Conservation (phyloP, 2,329 filamentous ascomycete species). For the Colletotrichum scovillei region DNA sequence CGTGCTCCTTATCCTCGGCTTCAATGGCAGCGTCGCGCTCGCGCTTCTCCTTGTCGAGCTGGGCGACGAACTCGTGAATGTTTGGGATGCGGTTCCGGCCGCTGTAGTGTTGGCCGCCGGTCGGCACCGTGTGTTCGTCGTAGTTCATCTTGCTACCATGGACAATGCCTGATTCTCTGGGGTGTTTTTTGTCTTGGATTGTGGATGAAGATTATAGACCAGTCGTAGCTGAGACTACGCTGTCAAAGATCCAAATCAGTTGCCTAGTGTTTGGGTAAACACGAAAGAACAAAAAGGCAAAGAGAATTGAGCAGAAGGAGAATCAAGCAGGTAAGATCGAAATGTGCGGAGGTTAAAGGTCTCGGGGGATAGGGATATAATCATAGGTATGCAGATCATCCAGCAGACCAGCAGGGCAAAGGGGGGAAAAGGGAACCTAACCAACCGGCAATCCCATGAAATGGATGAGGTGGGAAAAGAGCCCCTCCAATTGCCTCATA, state of each 20-base stretch:
- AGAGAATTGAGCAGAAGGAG: conserved; percentile 16
- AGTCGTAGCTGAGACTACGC: not conserved
- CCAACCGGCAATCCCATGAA: not conserved
- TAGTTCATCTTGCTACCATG: conserved; percentile 47
- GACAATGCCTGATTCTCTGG: conserved; percentile 5
- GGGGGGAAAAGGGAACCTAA: not conserved
- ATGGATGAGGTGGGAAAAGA: conserved; percentile 8
- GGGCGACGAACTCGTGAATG: conserved; percentile 84
- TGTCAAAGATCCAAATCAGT: not conserved
- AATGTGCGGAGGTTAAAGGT: not conserved
- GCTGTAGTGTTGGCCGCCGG: conserved; percentile 78
- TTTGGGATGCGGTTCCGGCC: conserved; percentile 87
- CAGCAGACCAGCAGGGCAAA: not conserved
- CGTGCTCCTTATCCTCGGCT: conserved; percentile 56
- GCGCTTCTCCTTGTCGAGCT: conserved; percentile 82
- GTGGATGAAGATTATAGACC: not conserved
- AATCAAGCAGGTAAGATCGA: conserved; percentile 4
- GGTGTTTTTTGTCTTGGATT: not conserved
- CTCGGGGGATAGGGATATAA: conserved; percentile 25
- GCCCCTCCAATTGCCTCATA: conserved; percentile 36
- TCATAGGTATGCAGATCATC: not conserved
- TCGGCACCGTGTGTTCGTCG: conserved; percentile 54
- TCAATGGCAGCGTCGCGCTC: conserved; percentile 80
- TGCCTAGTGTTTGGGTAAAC: not conserved
- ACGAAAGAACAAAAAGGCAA: conserved; percentile 6